Evolutionary conservation across 148 eudicot species (phyloP).

Genomic region (Rheum nobile): DNA sequence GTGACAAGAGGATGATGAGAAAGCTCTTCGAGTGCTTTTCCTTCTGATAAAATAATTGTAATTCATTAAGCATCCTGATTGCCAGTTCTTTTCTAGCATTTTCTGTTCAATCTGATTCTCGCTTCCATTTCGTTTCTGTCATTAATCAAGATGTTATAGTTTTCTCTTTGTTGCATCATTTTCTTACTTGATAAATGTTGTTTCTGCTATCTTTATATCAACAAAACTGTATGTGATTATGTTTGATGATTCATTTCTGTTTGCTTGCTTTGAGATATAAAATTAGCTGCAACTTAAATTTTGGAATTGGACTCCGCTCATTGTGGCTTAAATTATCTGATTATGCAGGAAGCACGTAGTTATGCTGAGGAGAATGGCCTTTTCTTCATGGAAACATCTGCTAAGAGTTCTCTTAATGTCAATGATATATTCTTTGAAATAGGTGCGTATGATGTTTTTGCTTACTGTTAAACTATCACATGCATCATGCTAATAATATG

Average conservation of each 20-base stretch:
- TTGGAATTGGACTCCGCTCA: background rate
- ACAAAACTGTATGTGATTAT: background rate
- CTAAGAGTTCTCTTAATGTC: conserved; percentile 87
- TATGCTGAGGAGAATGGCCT: conserved; percentile 95
- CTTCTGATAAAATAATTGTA: too few relatives aligned
- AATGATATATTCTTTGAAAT: conserved; percentile 80
- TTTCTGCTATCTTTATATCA: background rate
- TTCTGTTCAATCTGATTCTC: background rate
- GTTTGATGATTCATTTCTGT: too few relatives aligned
- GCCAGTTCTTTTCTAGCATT: background rate
- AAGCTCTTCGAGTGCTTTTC: background rate
- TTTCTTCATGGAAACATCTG: conserved; percentile 86
- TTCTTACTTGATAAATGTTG: background rate
- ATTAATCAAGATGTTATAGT: background rate
- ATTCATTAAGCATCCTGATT: background rate
- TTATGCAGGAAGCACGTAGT: conserved; percentile 66
- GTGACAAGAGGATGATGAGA: background rate
- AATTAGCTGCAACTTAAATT: background rate
- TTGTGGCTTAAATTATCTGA: background rate
- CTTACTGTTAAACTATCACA: background rate
- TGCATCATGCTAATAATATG: background rate
- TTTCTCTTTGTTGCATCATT: background rate
- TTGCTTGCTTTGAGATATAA: background rate
- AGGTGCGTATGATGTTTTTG: conserved; percentile 29
- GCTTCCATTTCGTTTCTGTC: background rate